Percentiles rank a stretch among this genome's conserved stretches.
Conservation (phyloP, 768 basidiomycete species). For the Paxillus involutus region DNA sequence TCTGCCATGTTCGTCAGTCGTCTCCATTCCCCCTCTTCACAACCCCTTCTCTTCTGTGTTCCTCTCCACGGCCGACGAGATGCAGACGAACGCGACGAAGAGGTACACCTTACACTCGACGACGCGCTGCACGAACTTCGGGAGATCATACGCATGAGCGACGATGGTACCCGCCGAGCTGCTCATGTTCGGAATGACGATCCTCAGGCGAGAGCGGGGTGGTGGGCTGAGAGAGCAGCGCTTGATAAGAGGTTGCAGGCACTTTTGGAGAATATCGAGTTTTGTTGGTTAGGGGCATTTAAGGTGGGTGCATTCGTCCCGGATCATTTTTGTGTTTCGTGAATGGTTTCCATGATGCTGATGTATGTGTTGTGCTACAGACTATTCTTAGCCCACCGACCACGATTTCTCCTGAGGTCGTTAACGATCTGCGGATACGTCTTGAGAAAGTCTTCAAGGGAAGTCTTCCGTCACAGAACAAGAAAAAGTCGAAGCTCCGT, state of each 20-base stretch:
- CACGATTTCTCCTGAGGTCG: constrained; percentile 41
- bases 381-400: constrained; percentile 59
- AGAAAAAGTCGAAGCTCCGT: constrained; percentile 51
- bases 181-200: constrained; percentile 69
- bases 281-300: constrained; percentile 96
- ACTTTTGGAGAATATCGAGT: constrained; percentile 84
- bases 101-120: constrained; percentile 71
- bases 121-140: constrained; percentile 70
- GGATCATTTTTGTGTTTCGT: neutral
- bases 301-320: constrained; percentile 57
- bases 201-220: constrained; percentile 60
- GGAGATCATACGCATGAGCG: constrained; percentile 79
- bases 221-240: constrained; percentile 83
- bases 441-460: constrained; percentile 78
- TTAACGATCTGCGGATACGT: constrained; percentile 59
- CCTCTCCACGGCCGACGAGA: constrained; percentile 86
- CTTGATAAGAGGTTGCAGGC: constrained; percentile 78
- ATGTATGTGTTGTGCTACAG: constrained; percentile 31
- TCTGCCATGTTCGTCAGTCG: constrained; percentile 83
- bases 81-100: constrained; percentile 69
- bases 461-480: constrained; percentile 59
- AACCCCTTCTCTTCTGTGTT: constrained; percentile 82
- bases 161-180: constrained; percentile 73
- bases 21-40: constrained; percentile 52
- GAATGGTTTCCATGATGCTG: neutral